Base-by-base conservation (phyloP, 179 eudicot genomes). In the Nepenthes alata region DNA sequence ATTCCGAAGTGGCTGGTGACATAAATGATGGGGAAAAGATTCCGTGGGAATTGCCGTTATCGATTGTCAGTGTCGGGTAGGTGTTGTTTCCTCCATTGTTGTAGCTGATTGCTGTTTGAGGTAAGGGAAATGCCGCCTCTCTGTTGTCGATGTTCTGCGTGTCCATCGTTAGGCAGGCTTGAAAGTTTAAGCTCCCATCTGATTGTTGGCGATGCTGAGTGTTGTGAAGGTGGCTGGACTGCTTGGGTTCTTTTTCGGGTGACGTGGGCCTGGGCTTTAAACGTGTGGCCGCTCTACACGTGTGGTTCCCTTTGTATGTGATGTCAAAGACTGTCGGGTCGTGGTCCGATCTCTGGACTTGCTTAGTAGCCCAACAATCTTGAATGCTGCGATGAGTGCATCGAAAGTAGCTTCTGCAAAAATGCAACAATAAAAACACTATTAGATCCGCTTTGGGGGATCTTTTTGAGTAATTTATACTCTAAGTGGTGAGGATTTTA, bases 391-490 rank as follows among this genome's bases (percentile, higher is more conserved):
- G 87, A 73, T 91, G 82, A 7, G 97, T 91, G 78, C 97, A 91
- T 71, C 97, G 75, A 71, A 88, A 91, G 73, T 88, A 91, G 82
- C 95, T 88, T 74, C 97, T 91, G 95, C 79, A 74, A 55, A 54
- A 67, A 59, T 58, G 70, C 48, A 63, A 4, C 14, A 37, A 57
- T 52, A 60, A 48, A 70, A 25, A 13, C 25, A 13, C 12, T 45
- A 59, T 78, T 53, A 79, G 69, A 5, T 9, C 7, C 37, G 2
- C 15, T n/a, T 13, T 13, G 14, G 14, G 12, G 11, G 3, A n/a
- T 49, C 4, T n/a, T 25, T 25, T 25, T 25, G 25, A 25, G 25
- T 25, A 25, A 25, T 25, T 25, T 25, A 25, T 25, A 25, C 25
- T 0, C 25, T 25, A 25, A 25, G 25, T 25, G 0, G 25, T 25